Percentiles rank a stretch among this genome's conserved stretches.
These are phyloP conservation scores for Ambispora gerdemannii DNA, from an alignment of 192 early-diverging fungal species.

Conservation along the genomic window DNA sequence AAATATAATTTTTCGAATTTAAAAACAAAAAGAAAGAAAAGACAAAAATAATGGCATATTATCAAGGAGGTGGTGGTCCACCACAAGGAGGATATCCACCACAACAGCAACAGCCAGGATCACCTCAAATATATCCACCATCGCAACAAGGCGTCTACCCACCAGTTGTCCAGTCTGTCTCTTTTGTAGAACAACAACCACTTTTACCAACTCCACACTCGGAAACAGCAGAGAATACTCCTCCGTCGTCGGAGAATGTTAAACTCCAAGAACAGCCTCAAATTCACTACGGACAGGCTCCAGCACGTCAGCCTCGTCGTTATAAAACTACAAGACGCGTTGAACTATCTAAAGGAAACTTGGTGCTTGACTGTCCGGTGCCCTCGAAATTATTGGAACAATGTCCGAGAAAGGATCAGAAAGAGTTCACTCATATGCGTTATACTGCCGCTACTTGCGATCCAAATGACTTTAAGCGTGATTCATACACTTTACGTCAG, in stretches of 20 bases:
- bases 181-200: background rate
- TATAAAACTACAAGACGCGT: conserved; percentile 53
- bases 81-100: background rate
- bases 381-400: conserved; percentile 53
- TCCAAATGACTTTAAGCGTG: conserved; percentile 74
- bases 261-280: background rate
- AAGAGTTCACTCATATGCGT: conserved; percentile 90
- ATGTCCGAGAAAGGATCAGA: conserved; percentile 52
- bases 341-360: conserved; percentile 65
- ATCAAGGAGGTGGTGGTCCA: background rate
- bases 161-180: background rate
- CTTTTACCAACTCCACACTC: background rate
- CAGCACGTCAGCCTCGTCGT: conserved; percentile 45
- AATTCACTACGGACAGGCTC: conserved; percentile 43
- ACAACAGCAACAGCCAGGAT: background rate
- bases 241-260: background rate
- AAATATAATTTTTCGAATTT: background rate
- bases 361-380: conserved; percentile 72
- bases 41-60: background rate
- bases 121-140: background rate
- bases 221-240: background rate
- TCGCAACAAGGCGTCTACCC: background rate
- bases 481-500: conserved; percentile 75
- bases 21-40: background rate
- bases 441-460: conserved; percentile 92